Base-by-base conservation (phyloP, 78 protist genomes). In the Chrysochromulina tobinii region DNA sequence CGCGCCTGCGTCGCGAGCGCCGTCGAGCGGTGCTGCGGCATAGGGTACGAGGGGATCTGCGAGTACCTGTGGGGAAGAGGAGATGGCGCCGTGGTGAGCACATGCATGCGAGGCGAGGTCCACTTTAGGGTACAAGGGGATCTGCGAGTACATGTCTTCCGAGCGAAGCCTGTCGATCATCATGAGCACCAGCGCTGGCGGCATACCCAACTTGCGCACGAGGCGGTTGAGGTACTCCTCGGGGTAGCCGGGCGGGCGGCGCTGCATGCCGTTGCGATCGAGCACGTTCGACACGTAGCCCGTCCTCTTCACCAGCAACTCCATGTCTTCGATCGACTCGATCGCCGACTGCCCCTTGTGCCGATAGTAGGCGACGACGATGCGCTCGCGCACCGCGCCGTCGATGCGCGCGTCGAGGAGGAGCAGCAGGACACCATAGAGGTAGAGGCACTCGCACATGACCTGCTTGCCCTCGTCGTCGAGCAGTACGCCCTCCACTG, bases 381-480 rank as follows among this genome's bases (percentile, higher is more conserved):
- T 79, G 59, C 99, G 93, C 89, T 99, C 99, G 57, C 99, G 91
- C 20, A 98, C 96, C 27, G 86, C 91, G 59, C 99, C 99, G 27
- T 92, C 97, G 73, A 99, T 95, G 4, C 90, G 61, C 57, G 20
- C 61, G 83, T 98, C 99, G 90, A 99, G 58, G 20, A 97, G 91
- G 17, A 96, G 90, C 61, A 99, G 97, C 97, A 99, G 98, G 79
- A 95, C 96, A 48, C 99, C 99, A 89, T 93, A 98, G 75, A 98
- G 86, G 92, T 96, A 97, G 57, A 97, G 90, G 11, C 59, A 94
- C 93, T 98, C 99, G 17, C 95, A 89, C 81, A 99, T 57, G n/a
- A 99, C 93, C 96, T 99, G 99, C 92, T 96, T 94, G 53, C 99
- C 99, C 87, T 97, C 98, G 53, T 77, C 61, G 94, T 97, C 94